Percentiles rank a stretch among this genome's conserved stretches.
Evolutionary conservation across 805 yeast species (phyloP).

Genomic region (Starmera caribaea): DNA sequence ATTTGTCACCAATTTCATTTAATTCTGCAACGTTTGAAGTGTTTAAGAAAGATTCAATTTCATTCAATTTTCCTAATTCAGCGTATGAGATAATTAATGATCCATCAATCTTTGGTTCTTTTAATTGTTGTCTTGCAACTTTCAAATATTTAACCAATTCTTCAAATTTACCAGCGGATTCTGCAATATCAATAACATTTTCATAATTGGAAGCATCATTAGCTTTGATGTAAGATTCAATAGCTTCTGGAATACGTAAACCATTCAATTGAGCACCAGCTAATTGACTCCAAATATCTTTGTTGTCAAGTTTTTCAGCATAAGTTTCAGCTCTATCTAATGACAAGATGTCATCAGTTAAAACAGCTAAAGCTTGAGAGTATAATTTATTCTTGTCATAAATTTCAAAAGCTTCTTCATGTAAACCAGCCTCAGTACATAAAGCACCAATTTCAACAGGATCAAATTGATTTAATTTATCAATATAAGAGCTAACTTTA

Average conservation of each 20-base stretch:
- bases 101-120: slow-evolving; percentile 91
- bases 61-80: slow-evolving; percentile 58
- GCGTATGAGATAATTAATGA: slow-evolving; percentile 87
- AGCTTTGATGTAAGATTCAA: slow-evolving; percentile 85
- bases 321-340: slow-evolving; percentile 90
- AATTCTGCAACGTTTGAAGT: slow-evolving; percentile 90
- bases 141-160: slow-evolving; percentile 78
- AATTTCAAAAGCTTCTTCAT: slow-evolving; percentile 91
- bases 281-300: slow-evolving; percentile 89
- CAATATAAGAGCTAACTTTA: slow-evolving; percentile 75
- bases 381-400: slow-evolving; percentile 77
- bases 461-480: slow-evolving; percentile 83
- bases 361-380: slow-evolving; percentile 75
- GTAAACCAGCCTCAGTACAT: slow-evolving; percentile 78
- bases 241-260: slow-evolving; percentile 82
- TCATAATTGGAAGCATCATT: slow-evolving; percentile 84
- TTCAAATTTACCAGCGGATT: slow-evolving; percentile 93
- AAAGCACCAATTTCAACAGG: slow-evolving; percentile 90
- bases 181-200: slow-evolving; percentile 89
- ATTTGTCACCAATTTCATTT: slow-evolving; percentile 85
- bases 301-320: slow-evolving; percentile 79
- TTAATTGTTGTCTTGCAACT: slow-evolving; percentile 86
- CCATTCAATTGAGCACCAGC: slow-evolving; percentile 97
- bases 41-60: slow-evolving; percentile 75
- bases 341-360: slow-evolving; percentile 88